These are phyloP conservation scores for Talaromyces sp. DNA, from an alignment of 2,329 filamentous ascomycete species.

Conservation along the genomic window DNA sequence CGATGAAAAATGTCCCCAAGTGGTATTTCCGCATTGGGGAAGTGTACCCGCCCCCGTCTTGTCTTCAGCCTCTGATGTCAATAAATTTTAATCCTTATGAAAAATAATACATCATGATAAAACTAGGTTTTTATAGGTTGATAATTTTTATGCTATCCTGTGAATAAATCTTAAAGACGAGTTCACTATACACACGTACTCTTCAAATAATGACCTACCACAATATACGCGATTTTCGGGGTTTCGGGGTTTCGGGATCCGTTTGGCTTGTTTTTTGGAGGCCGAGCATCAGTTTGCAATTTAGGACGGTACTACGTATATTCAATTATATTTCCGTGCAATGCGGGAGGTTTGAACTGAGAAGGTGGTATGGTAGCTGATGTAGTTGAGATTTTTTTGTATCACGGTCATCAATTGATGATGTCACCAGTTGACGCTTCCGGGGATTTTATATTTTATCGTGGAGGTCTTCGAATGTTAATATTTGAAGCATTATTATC, in stretches of 20 bases:
- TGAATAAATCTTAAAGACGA: background rate
- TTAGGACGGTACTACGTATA: background rate
- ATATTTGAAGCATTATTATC: too few relatives aligned
- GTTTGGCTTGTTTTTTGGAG: background rate
- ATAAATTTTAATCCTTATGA: background rate
- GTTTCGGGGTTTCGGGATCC: background rate
- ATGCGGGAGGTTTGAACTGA: background rate
- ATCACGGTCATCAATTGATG: too few relatives aligned
- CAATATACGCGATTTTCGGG: background rate
- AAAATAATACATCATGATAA: background rate
- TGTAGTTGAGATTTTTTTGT: too few relatives aligned
- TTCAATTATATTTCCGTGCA: background rate
- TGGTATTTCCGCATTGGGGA: background rate
- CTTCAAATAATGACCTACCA: background rate
- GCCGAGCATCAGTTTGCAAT: background rate
- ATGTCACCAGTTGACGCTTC: too few relatives aligned
- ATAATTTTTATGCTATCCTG: background rate
- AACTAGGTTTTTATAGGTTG: background rate
- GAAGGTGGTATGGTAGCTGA: too few relatives aligned
- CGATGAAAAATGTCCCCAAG: background rate
- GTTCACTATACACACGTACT: background rate
- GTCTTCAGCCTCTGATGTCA: background rate
- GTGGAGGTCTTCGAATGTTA: too few relatives aligned
- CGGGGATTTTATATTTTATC: too few relatives aligned
- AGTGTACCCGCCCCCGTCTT: background rate